Percentiles rank a stretch among this genome's conserved stretches.
These are phyloP conservation scores for Acanthamoeba sp. DNA, from an alignment of 208 protist genomes.

Conservation along the genomic window DNA sequence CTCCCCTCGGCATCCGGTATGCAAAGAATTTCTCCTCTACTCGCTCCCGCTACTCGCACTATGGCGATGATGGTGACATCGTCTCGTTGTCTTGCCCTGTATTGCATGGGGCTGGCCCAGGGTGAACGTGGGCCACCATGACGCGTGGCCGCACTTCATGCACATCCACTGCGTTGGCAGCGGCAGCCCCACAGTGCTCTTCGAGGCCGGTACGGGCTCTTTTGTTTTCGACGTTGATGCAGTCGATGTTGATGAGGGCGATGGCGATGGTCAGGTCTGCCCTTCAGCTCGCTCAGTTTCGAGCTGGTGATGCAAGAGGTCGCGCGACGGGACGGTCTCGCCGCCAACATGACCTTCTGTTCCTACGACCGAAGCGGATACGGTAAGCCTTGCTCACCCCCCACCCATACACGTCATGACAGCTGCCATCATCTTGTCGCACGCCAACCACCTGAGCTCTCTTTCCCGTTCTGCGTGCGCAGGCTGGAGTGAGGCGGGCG, in stretches of 20 bases:
- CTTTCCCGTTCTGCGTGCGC: background rate
- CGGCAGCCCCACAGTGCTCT: background rate
- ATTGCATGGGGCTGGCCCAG: background rate
- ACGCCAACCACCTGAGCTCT: too few relatives aligned
- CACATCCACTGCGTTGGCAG: background rate
- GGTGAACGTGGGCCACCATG: background rate
- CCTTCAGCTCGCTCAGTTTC: background rate
- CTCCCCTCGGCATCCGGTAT: background rate
- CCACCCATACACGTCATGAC: background rate
- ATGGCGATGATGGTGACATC: too few relatives aligned
- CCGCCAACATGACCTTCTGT: background rate
- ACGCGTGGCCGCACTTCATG: background rate
- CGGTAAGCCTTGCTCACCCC: background rate
- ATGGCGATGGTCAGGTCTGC: background rate
- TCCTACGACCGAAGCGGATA: slow-evolving; percentile 3
- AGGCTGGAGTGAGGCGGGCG: background rate
- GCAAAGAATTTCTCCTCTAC: too few relatives aligned
- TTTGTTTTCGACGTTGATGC: background rate
- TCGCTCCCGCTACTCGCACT: too few relatives aligned
- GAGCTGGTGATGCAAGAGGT: background rate
- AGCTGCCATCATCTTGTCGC: too few relatives aligned
- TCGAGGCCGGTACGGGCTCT: background rate
- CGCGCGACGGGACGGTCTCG: background rate
- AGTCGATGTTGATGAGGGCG: background rate
- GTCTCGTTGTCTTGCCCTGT: background rate